Evolutionary conservation across 441 rosid species (phyloP), one percentile per base, ranked within the genome.

Genomic region (Populus hybrid): DNA sequence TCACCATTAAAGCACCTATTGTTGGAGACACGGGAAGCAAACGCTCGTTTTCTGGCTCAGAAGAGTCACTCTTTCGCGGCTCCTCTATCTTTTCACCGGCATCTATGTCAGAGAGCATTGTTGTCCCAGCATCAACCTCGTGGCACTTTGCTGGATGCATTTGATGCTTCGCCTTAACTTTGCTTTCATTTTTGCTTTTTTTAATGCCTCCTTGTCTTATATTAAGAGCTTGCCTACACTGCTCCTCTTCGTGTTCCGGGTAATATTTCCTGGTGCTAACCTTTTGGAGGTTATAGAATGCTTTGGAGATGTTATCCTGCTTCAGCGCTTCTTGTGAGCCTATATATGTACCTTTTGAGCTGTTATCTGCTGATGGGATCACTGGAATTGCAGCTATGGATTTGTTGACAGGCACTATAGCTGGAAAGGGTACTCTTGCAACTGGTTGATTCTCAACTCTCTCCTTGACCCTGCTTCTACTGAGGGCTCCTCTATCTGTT

Each of bases 401-500:
- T 86, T 86, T 93, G 78, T 80, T 90, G 81, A 84, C 89, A 4
- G 89, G 86, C 50, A 92, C 93, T 88, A 95, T 90, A 65, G 93
- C 99, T 2, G 99, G 98, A 82, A 93, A 93, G 20, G 95, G 98
- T 63, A 87, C 83, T 89, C 86, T 88, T 57, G 87, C 83, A 67
- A 89, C 73, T 1, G 89, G 86, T 53, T 87, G 94, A 76, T 83
- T 89, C 67, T 92, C 97, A 50, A 81, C 71, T 36, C 84, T 69
- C 1, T 94, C 98, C 73, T 88, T 95, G 76, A 76, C 79, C 89
- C 86, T 88, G 82, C 87, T 83, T 85, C 89, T 88, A 11, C 86
- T 84, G 64, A 77, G 46, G 66, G 95, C 84, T 79, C 89, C 99
- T 86, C 97, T 89, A 38, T 96, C 97, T 0, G 94, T 92, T 10